Evolutionary conservation across 345 rosid genomes (phyloP), one percentile per base, ranked within the genome.

Genomic region (Eucalyptus cloeziana): DNA sequence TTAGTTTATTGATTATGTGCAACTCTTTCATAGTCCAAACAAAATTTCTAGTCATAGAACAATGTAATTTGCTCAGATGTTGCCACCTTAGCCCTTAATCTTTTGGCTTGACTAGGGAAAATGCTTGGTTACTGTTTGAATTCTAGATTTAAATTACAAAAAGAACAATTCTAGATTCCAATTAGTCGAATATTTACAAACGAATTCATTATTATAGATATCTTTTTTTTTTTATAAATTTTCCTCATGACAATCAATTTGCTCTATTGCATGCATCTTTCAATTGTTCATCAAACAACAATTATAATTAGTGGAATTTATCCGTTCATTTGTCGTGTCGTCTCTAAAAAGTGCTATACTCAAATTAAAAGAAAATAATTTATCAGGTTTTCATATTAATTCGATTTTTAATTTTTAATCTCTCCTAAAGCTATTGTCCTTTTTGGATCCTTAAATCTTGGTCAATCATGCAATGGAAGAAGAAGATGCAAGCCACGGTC

Each of bases 361-460:
- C 21, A 17, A 69, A 69, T 37, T 69, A 37, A 69, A 17, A 69
- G 24, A 33, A 33, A 33, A 69, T 69, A 37, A 33, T 17, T 69
- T 5, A 33, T 17, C 44, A 69, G 44, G 81, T 17, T 69, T 69
- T 17, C 24, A 33, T 33, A 0, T 10, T 17, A 3, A 33, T 69
- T 17, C 7, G 81, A 33, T 69, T 69, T 69, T 17, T 33, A 69
- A 33, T 69, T 4, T 64, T n/a, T 64, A n/a, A n/a, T 64, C 76
- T 7, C 8, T 21, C 83, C 83, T 40, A 40, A 37, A 76, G 24
- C 22, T 21, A 37, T 37, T 37, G 47, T 10, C 14, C 27, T 19
- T 47, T 85, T 69, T 13, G 89, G 90, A 91, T 85, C 90, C 91
- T 86, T 86, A 80, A 89, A 58, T 64, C 76, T 37, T 10, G 13